Base-by-base conservation (phyloP, 2,329 filamentous ascomycete species). In the Xylariaceae sp. region DNA sequence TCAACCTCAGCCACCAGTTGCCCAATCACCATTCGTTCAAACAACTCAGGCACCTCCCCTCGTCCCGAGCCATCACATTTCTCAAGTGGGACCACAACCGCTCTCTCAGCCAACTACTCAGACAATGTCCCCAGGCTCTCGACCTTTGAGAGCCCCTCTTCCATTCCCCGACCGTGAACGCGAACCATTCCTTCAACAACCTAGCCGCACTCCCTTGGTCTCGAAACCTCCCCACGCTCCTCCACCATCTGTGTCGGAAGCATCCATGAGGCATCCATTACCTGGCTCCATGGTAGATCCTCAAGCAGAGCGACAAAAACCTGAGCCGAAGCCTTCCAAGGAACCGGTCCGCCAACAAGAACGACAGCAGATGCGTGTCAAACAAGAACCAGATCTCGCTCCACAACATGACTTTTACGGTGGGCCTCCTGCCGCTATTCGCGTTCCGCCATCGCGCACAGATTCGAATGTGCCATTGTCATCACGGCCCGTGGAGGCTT, bases 311-410 rank as follows among this genome's bases (percentile, higher is more conserved):
- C 65, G 70, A 21, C 71, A 67, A 33, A 72, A 68, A 57, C 56
- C 65, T 28, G 73, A 75, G 36, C 51, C 61, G 3, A 73, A 73
- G 49, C 54, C 67, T 23, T 34, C 66, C 8, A 73, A 74, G 60
- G 72, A 75, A 33, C 67, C 65, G 16, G 47, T 61, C 41, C 70
- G 70, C 12, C 70, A 69, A 36, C 65, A 66, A 47, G 68, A 71
- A 31, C 67, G 69, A n/a, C 65, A 59, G 43, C 68, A 67, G 8
- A 58, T 73, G 48, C 74, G 73, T 24, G 74, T 83, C 44, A 83
- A 84, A 68, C 79, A 82, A 61, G 82, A 84, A 62, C 76, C 76
- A 3, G 81, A 83, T 43, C 63, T 75, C 40, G 67, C 69, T n/a
- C 75, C 74, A 53, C 79, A 76, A 33, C 79, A 78, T 56, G 81